phyloP scores from a whole-genome alignment of 345 rosid genomes.

The Lepidium aucheri region DNA sequence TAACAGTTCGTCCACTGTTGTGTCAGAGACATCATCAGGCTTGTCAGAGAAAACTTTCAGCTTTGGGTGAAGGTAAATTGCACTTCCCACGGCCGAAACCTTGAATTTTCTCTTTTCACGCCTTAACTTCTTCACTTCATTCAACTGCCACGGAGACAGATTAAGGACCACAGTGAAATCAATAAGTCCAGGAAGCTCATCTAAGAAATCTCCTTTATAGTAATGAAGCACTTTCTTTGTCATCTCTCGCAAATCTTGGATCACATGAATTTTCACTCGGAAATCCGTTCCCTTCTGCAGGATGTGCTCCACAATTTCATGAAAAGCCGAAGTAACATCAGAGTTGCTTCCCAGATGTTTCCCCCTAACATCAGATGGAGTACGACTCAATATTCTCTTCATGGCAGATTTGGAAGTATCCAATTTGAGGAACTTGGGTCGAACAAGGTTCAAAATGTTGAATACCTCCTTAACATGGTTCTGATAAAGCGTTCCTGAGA shows the following conservation, averaged over 20 bases:
- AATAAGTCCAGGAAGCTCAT: slow-evolving; percentile 89
- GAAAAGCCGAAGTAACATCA: slow-evolving; percentile 48
- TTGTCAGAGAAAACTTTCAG: slow-evolving; percentile 33
- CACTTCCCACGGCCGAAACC: slow-evolving; percentile 64
- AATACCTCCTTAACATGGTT: slow-evolving; percentile 93
- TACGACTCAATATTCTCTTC: slow-evolving; percentile 66
- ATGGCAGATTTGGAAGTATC: slow-evolving; percentile 47
- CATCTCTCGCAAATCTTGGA: slow-evolving; percentile 89
- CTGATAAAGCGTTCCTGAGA: slow-evolving; percentile 92
- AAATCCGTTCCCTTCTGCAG: slow-evolving; percentile 67
- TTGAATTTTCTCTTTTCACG: slow-evolving; percentile 43
- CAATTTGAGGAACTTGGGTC: slow-evolving; percentile 69
- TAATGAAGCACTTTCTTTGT: slow-evolving; percentile 84
- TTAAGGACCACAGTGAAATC: slow-evolving; percentile 78
- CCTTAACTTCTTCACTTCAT: slow-evolving; percentile 49
- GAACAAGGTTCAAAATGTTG: slow-evolving; percentile 78
- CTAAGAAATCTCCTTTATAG: slow-evolving; percentile 94
- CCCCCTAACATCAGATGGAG: slow-evolving; percentile 41
- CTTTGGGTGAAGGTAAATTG: slow-evolving; percentile 66
- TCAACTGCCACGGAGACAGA: slow-evolving; percentile 56
- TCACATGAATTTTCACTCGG: slow-evolving; percentile 51
- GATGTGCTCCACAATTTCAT: slow-evolving; percentile 70
- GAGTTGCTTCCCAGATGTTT: slow-evolving; percentile 37
- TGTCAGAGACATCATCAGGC: slow-evolving; percentile 29
- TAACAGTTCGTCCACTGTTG: slow-evolving; percentile 53